A percentile compares a stretch with the other conserved stretches of the same genome.
These are phyloP conservation scores for Plasmodium blacklocki DNA, from an alignment of 169 alveolate genomes.

Conservation along the genomic window DNA sequence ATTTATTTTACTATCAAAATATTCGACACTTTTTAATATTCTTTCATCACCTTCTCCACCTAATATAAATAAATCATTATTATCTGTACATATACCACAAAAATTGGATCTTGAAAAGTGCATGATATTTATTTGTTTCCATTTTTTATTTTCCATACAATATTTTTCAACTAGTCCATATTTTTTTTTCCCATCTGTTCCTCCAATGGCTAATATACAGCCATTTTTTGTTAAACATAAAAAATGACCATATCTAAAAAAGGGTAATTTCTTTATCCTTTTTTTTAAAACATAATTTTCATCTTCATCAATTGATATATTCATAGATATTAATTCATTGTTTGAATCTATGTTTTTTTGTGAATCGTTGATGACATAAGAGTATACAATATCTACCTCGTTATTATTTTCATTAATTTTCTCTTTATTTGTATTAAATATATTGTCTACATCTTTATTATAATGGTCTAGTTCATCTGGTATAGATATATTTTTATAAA, in stretches of 20 bases:
- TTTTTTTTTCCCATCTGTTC: slow-evolving; percentile 68
- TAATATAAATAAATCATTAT: slow-evolving; percentile 58
- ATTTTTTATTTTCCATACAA: slow-evolving; percentile 42
- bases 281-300: slow-evolving; percentile 36
- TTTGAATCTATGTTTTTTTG: slow-evolving; percentile 41
- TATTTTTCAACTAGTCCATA: slow-evolving; percentile 61
- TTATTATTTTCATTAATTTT: slow-evolving; percentile 1
- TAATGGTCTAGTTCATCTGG: background rate
- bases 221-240: slow-evolving; percentile 72
- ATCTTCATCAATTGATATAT: slow-evolving; percentile 31
- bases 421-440: slow-evolving; percentile 14
- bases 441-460: slow-evolving; percentile 11
- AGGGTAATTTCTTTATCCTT: slow-evolving; percentile 62
- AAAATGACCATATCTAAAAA: slow-evolving; percentile 65
- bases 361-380: slow-evolving; percentile 46
- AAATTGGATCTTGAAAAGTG: slow-evolving; percentile 75
- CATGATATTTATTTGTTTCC: slow-evolving; percentile 74
- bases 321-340: slow-evolving; percentile 50
- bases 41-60: slow-evolving; percentile 75
- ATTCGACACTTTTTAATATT: slow-evolving; percentile 73
- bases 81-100: slow-evolving; percentile 73
- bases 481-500: too few relatives aligned
- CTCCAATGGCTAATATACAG: slow-evolving; percentile 64
- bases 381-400: slow-evolving; percentile 40
- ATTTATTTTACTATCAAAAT: slow-evolving; percentile 62